Percentiles rank a stretch among this genome's conserved stretches.
phyloP scores from a whole-genome alignment of 1,139 yeast species.

The Hemisphaericaspora lyxosophila region DNA sequence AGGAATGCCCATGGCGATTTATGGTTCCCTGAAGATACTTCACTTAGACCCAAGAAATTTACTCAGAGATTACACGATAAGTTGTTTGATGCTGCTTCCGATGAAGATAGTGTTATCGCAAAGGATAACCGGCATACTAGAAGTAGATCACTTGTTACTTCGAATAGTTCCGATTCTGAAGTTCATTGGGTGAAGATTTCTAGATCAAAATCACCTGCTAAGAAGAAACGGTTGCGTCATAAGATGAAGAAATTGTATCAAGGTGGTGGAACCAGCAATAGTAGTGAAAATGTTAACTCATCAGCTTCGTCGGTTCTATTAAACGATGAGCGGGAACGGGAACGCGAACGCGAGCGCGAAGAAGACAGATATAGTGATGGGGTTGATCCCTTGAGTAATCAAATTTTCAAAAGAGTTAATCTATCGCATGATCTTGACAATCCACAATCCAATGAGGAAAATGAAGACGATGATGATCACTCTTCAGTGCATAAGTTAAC shows the following conservation, averaged over 20 bases:
- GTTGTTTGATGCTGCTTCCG: slow-evolving; percentile 22
- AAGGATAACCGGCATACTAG: slow-evolving; percentile 1
- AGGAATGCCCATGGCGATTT: slow-evolving; percentile 51
- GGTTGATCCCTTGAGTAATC: slow-evolving; percentile 13
- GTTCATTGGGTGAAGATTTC: slow-evolving; percentile 8
- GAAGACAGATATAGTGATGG: neutral
- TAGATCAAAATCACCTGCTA: slow-evolving; percentile 12
- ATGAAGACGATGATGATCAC: neutral
- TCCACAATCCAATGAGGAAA: neutral
- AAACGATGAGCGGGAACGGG: slow-evolving; percentile 1
- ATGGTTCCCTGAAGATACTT: slow-evolving; percentile 49
- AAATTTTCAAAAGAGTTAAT: slow-evolving; percentile 16
- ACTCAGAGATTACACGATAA: slow-evolving; percentile 29
- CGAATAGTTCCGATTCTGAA: slow-evolving; percentile 11
- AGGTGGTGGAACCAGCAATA: slow-evolving; percentile 3
- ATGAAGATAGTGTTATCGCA: slow-evolving; percentile 11
- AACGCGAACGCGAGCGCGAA: neutral
- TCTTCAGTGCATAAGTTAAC: neutral
- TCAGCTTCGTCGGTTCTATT: slow-evolving; percentile 11
- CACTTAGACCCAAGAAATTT: slow-evolving; percentile 7
- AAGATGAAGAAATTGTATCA: slow-evolving; percentile 14
- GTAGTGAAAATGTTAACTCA: slow-evolving; percentile 3
- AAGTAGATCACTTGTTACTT: neutral
- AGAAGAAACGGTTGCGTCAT: slow-evolving; percentile 8
- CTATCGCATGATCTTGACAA: neutral